Evolutionary conservation across 2,329 filamentous ascomycete genomes (phyloP), one percentile per base, ranked within the genome.

Genomic region (Blastomyces silverae): DNA sequence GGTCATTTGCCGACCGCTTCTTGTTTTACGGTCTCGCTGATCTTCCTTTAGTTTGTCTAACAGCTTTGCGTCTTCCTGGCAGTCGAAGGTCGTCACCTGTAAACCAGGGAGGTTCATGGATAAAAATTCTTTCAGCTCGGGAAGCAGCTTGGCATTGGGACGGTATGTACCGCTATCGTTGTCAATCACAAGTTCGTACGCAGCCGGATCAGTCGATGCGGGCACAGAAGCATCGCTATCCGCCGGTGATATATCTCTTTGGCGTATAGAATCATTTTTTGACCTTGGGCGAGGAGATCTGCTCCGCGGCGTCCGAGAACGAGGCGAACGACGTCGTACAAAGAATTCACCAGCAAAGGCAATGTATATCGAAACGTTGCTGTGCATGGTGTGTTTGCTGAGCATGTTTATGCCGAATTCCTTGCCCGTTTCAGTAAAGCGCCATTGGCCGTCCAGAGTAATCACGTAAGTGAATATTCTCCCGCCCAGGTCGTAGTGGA

Each of bases 381-480:
- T 93, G 79, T 97, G 93, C 91, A 97, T 96, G 52, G 91, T 96
- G 76, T 97, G 93, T 75, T 97, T 97, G 76, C 88, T 92, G 71
- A 97, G 79, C 75, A 97, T 81, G 77, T 97, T 93, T 71, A 97
- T 91, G 62, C 92, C 91, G 66, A 97, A 97, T 72, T 97, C 92
- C 71, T 94, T 94, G 39, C 93, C 93, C 0, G 93, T 97, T 76
- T 97, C 93, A 0, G 93, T 97, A 77, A 97, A 97, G 57, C 92
- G 88, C 73, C 95, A 85, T 63, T 93, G 82, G 5, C 89, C 89
- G 72, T 97, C 93, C 7, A 97, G 83, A 0, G 91, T 96, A 28
- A 97, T 80, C 34, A 97, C 88, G 70, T 97, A 97, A 28, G 93
- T 97, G 73, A 94, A 97, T 64, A 95, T 86, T 15, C 92, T 87